These are phyloP conservation scores for Fusarium anthophilum DNA, from an alignment of 2,329 filamentous ascomycete species.

Conservation along the genomic window DNA sequence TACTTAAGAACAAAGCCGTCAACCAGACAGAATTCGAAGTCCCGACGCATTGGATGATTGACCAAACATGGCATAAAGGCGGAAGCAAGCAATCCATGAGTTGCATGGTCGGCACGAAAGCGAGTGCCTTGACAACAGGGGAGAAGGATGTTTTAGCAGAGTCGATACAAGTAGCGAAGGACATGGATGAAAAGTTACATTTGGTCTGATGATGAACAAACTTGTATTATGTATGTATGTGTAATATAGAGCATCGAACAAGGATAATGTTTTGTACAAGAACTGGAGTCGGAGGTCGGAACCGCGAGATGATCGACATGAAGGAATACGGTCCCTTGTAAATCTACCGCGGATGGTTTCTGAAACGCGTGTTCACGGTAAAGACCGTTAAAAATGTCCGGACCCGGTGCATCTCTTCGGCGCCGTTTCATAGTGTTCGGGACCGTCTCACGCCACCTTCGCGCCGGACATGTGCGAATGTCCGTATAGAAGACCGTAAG, in stretches of 20 bases:
- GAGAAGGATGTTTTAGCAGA: slow-evolving; percentile 13
- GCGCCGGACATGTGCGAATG: slow-evolving; percentile 19
- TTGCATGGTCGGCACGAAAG: slow-evolving; percentile 47
- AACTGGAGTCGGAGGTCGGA: neutral
- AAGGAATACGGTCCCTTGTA: neutral
- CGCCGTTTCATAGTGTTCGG: neutral
- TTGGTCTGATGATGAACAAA: neutral
- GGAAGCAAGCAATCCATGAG: slow-evolving; percentile 47
- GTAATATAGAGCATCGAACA: neutral
- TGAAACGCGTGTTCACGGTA: neutral
- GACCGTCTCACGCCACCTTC: neutral
- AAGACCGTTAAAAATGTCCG: neutral
- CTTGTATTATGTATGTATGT: neutral
- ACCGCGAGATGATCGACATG: neutral
- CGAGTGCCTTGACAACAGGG: neutral
- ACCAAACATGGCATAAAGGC: slow-evolving; percentile 51
- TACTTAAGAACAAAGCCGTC: slow-evolving; percentile 52
- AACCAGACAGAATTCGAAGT: slow-evolving; percentile 47
- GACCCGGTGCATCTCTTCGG: neutral
- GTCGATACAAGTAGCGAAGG: slow-evolving; percentile 18
- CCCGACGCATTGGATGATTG: slow-evolving; percentile 53
- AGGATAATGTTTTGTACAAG: neutral
- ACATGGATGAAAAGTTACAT: slow-evolving; percentile 17
- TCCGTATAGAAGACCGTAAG: slow-evolving; percentile 15
- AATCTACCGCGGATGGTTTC: neutral